Evolutionary conservation across 148 eudicot genomes (phyloP), one percentile per base, ranked within the genome.

Genomic region (Gaultheria prostrata): DNA sequence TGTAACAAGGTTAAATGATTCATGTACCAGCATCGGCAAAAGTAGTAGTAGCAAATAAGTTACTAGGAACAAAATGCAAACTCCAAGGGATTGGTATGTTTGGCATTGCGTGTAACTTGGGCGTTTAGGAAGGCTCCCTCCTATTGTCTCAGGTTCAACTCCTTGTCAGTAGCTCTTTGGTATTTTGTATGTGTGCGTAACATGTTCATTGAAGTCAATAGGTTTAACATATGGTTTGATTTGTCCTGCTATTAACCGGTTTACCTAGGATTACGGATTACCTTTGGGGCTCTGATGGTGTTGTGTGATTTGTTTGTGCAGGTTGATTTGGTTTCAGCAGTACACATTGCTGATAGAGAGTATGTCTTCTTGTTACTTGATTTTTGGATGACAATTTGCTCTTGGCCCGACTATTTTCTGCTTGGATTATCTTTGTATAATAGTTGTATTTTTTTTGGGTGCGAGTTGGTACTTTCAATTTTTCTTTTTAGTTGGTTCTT

Each of bases 261-360:
- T 75, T 76, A 3, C 45, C 14, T 77, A 26, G 83, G 5, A 43
- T 50, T 50, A 3, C 46, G 83, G 5, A 43, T 50, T 50, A 3
- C 46, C 24, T 32, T 28, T 84, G 24, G 32, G 72, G 72, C 24
- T 8, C 71, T 79, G 67, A 45, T 18, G 43, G 43, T 73, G 46
- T 77, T 76, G 48, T 9, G 54, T 85, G 85, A 43, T 18, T 43
- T 77, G 17, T 33, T 51, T 80, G 65, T 87, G 89, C 88, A 97
- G 98, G 98, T 97, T 86, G 99, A 97, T 95, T 91, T 95, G 93
- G 97, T 97, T 75, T 97, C 99, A 2, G 95, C 98, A 1, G 95
- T 97, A 65, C 99, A 97, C 87, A 97, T 97, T 92, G 99, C 95
- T 4, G 99, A 97, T 81, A 90, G 87, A 87, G 95, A 95, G 99